These are phyloP conservation scores for Neofusicoccum kwambonambiense DNA, from an alignment of 2,329 filamentous ascomycete species.

Conservation along the genomic window DNA sequence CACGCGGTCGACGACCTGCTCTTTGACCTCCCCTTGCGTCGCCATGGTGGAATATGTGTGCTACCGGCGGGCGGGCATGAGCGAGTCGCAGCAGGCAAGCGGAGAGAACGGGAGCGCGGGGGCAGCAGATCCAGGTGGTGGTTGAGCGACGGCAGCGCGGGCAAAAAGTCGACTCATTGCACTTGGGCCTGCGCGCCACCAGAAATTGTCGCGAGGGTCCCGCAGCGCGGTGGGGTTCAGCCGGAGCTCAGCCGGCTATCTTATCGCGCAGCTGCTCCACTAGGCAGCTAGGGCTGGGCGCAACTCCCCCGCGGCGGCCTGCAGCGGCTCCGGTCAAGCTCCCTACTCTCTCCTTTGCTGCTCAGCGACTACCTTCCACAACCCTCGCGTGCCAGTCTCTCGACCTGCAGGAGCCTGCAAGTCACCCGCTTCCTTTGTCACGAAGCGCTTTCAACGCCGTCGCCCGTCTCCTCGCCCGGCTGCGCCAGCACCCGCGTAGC, in stretches of 20 bases:
- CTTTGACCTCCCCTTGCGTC: conserved; percentile 55
- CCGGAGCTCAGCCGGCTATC: conserved; percentile 10
- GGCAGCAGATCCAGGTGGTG: not conserved
- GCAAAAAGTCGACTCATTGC: conserved; percentile 7
- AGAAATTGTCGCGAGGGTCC: conserved; percentile 8
- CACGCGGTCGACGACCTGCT: conserved; percentile 83
- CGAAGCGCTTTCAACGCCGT: not conserved
- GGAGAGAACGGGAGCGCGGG: not conserved
- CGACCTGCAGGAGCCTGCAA: not conserved
- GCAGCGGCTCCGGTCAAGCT: not conserved
- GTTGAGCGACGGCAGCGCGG: not conserved
- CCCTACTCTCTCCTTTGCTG: not conserved
- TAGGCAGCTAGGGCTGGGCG: not conserved
- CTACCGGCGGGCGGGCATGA: conserved; percentile 17
- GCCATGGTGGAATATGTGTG: conserved; percentile 8
- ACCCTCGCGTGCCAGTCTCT: not conserved
- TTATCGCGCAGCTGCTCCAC: conserved; percentile 7
- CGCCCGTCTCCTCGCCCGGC: not conserved
- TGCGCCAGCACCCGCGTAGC: not conserved
- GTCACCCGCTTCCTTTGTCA: not conserved
- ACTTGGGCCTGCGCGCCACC: not conserved
- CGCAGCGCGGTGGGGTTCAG: not conserved
- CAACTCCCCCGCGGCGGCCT: conserved; percentile 17
- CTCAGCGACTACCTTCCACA: not conserved
- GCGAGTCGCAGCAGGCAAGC: not conserved